A percentile compares a stretch with the other conserved stretches of the same genome.
Evolutionary conservation across 108 stramenopile species (phyloP).

Genomic region (Nitzschia sp.): DNA sequence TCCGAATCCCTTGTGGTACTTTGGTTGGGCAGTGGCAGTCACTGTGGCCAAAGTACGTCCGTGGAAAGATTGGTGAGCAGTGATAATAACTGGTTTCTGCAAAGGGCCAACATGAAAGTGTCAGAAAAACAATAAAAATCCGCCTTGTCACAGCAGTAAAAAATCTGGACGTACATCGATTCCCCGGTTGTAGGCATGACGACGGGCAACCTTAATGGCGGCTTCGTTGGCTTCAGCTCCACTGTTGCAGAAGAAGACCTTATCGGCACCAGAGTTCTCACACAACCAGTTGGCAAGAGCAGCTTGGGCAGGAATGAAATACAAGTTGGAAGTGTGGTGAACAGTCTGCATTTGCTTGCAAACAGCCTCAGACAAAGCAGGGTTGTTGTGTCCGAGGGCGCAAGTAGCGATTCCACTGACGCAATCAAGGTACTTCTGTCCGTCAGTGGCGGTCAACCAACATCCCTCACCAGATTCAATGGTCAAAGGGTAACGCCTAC

Average conservation of each 20-base stretch:
- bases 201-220: conserved; percentile 92
- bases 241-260: conserved; percentile 98
- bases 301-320: conserved; percentile 89
- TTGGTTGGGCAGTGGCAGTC: conserved; percentile 94
- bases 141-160: not conserved
- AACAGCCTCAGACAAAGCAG: conserved; percentile 75
- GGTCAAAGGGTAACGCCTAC: conserved; percentile 82
- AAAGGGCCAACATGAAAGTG: not conserved
- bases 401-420: conserved; percentile 96
- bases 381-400: conserved; percentile 90
- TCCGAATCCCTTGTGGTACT: conserved; percentile 92
- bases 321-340: conserved; percentile 93
- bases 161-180: conserved; percentile 51
- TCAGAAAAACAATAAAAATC: not conserved
- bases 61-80: conserved; percentile 91
- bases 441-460: conserved; percentile 76
- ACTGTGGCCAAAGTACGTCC: conserved; percentile 94
- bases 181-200: conserved; percentile 77
- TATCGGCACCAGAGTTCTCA: conserved; percentile 85
- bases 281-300: conserved; percentile 90
- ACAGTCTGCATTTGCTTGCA: conserved; percentile 79
- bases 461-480: conserved; percentile 81
- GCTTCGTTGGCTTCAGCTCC: conserved; percentile 98
- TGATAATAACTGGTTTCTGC: conserved; percentile 90
- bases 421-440: conserved; percentile 91